Conservation (phyloP, 441 rosid genomes). For the Rhodomyrtus psidioides region DNA sequence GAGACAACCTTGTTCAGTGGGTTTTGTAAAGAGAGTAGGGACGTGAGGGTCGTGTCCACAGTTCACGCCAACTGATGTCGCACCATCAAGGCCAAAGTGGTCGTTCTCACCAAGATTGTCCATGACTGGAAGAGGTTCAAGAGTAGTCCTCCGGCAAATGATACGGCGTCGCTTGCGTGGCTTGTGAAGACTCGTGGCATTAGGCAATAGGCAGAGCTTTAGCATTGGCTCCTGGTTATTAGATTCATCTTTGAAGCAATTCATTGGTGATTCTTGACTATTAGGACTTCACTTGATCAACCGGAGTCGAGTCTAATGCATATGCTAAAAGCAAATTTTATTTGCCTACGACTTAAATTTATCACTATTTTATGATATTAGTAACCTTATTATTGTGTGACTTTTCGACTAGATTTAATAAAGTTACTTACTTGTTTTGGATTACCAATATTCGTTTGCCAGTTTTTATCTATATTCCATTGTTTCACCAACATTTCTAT, state of each 20-base stretch:
- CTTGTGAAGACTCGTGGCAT: slow-evolving; percentile 16
- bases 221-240: background rate
- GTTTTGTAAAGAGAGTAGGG: too few relatives aligned
- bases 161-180: background rate
- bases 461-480: too few relatives aligned
- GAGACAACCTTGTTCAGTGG: too few relatives aligned
- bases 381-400: background rate
- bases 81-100: slow-evolving; percentile 29
- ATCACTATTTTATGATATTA: background rate
- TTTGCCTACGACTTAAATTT: background rate
- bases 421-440: too few relatives aligned
- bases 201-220: background rate
- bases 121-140: slow-evolving; percentile 27
- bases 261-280: too few relatives aligned
- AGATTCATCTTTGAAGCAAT: too few relatives aligned
- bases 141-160: background rate
- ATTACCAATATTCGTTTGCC: too few relatives aligned
- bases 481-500: too few relatives aligned
- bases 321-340: background rate
- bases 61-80: slow-evolving; percentile 42
- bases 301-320: background rate
- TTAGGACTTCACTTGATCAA: background rate
- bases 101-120: slow-evolving; percentile 18
- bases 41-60: slow-evolving; percentile 15
- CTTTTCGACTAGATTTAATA: too few relatives aligned